Evolutionary conservation across 495 filamentous ascomycete genomes (phyloP), one percentile per base, ranked within the genome.

Genomic region (Penicillium odoratum): DNA sequence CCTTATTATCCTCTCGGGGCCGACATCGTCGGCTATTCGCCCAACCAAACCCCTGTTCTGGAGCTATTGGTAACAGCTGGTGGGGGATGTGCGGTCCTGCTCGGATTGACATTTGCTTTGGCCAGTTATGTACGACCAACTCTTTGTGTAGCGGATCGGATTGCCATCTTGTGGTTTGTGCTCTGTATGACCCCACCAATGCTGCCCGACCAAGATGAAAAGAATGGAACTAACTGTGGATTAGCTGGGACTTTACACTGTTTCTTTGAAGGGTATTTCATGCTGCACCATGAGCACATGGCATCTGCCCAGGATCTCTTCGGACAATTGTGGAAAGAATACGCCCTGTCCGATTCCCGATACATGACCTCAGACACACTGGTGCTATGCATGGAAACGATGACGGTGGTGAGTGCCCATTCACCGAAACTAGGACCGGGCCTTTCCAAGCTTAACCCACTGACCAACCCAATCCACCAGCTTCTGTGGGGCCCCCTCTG

Each of bases 321-420:
- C 43, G 88, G 87, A 0, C 90, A 94, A 71, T 71, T 94, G 36
- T 95, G 91, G 91, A 95, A 94, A 65, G 91, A 95, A 67, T 95
- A 95, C 76, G 81, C 89, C 7, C 78, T 88, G 38, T 91, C 89
- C 16, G 91, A 95, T 70, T 92, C 89, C 30, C 83, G 91, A 36
- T 95, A 95, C 61, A 75, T 95, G 67, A 90, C 85, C 5, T 83
- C 83, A 8, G 87, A 96, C 64, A 80, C 84, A 0, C 88, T 95
- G 67, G 90, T 95, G 57, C 75, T 95, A 3, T 91, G 89, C 64
- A 87, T 96, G 73, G 92, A 96, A 76, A 84, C 80, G 15, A 83
- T 96, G 54, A 96, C 92, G 2, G 83, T 84, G 18, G 91, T 93
- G 76, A 58, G 84, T 77, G 29, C 15, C 10, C 51, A 6, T 28